These are phyloP conservation scores for Claviceps fusiformis DNA, from an alignment of 2,329 filamentous ascomycete species.

Conservation along the genomic window DNA sequence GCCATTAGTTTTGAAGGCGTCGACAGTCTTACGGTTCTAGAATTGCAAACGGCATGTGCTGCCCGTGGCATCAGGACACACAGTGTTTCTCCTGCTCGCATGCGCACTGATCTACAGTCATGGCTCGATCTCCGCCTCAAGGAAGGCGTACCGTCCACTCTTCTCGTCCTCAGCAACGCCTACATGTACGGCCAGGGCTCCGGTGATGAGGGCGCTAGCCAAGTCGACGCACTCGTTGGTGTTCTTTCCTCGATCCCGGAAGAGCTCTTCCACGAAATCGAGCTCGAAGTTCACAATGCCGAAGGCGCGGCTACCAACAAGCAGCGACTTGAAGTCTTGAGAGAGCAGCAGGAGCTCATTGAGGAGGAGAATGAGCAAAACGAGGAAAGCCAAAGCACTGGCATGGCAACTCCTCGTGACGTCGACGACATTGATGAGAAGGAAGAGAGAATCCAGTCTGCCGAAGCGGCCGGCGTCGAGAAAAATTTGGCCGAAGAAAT, in stretches of 20 bases:
- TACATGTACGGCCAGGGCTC: slow-evolving; percentile 92
- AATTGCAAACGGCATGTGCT: slow-evolving; percentile 84
- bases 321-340: slow-evolving; percentile 93
- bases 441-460: slow-evolving; percentile 52
- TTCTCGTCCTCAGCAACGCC: slow-evolving; percentile 90
- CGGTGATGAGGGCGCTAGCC: slow-evolving; percentile 64
- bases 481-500: slow-evolving; percentile 40
- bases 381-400: slow-evolving; percentile 62
- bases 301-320: slow-evolving; percentile 98
- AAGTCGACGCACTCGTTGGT: slow-evolving; percentile 85
- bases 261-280: slow-evolving; percentile 98
- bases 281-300: slow-evolving; percentile 91
- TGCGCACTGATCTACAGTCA: slow-evolving; percentile 80
- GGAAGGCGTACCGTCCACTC: slow-evolving; percentile 89
- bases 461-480: slow-evolving; percentile 33
- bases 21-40: slow-evolving; percentile 80
- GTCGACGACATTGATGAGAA: slow-evolving; percentile 90
- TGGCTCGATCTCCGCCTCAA: slow-evolving; percentile 91
- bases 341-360: slow-evolving; percentile 96
- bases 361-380: slow-evolving; percentile 93
- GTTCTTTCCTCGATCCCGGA: slow-evolving; percentile 92
- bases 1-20: slow-evolving; percentile 91
- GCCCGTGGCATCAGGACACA: slow-evolving; percentile 87
- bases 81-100: slow-evolving; percentile 73
- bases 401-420: slow-evolving; percentile 66